Base-by-base conservation (phyloP, 139 green algal species). In the Trebouxia sp. region DNA sequence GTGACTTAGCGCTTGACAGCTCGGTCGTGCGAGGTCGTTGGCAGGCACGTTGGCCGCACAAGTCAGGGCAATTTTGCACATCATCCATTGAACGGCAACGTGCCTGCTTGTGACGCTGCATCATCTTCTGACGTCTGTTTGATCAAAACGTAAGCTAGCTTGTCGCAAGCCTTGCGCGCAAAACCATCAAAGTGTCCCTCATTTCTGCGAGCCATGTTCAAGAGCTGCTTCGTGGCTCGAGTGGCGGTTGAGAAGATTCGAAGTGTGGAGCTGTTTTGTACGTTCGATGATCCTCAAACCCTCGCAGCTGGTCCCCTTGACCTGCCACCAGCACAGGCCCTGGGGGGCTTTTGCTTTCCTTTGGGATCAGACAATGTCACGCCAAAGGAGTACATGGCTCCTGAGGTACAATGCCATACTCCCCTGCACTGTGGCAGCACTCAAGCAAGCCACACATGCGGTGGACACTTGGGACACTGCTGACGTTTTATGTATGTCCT, bases 281-380 rank as follows among this genome's bases (percentile, higher is more conserved):
- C 66, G 20, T 74, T 85, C 24, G 65, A 82, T 56, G 50, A 76
- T 39, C 74, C 79, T 26, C 62, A 58, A 39, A 70, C 28, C 3
- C 15, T 15, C 0, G 26, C 65, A 50, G 56, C 28, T 26, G 26
- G 35, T 69, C 72, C 20, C 38, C 32, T 26, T 42, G 56, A 38
- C 12, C 37, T 84, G 55, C 80, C 84, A 39, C 39, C 81, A 26
- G 62, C 35, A 17, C 76, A 84, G 28, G 84, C 82, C 45, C 74
- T 86, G 6, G 65, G 78, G 17, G 17, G 55, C 0, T 94, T 94
- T 20, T 93, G 88, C 75, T 89, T 89, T 50, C 91, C 91, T 0
- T 75, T 92, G 65, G 91, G 91, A 0, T 55, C 83, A 24, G 84
- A 92, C 0, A 47, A 80, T 5, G 84, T 92, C 0, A 83, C 66